These are phyloP conservation scores for Kwoniella dendrophila DNA, from an alignment of 768 basidiomycete species.

Conservation along the genomic window DNA sequence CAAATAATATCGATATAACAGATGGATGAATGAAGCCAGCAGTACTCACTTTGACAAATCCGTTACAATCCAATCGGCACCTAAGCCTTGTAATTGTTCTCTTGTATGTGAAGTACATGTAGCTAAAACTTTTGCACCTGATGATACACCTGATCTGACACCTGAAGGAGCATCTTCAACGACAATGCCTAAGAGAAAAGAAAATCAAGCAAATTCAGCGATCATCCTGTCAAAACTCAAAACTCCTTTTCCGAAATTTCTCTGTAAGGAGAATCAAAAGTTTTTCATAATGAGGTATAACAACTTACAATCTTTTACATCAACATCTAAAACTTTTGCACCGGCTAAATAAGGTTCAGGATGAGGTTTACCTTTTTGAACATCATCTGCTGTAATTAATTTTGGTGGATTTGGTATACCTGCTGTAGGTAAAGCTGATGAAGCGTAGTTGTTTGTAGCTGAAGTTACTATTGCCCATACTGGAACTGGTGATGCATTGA, in stretches of 20 bases:
- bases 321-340: slow-evolving; percentile 64
- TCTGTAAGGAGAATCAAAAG: neutral
- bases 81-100: slow-evolving; percentile 62
- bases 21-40: neutral
- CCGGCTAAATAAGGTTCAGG: slow-evolving; percentile 85
- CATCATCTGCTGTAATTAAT: slow-evolving; percentile 76
- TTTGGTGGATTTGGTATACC: slow-evolving; percentile 65
- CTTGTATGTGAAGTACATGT: slow-evolving; percentile 68
- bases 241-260: neutral
- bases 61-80: slow-evolving; percentile 68
- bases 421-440: slow-evolving; percentile 67
- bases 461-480: slow-evolving; percentile 85
- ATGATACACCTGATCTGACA: slow-evolving; percentile 70
- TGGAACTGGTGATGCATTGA: slow-evolving; percentile 19
- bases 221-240: too few species aligned
- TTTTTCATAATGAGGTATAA: too few species aligned
- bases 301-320: slow-evolving; percentile 64
- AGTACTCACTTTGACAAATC: slow-evolving; percentile 69
- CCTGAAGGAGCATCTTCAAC: slow-evolving; percentile 83
- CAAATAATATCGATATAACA: neutral
- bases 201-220: neutral
- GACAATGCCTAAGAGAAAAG: slow-evolving; percentile 66
- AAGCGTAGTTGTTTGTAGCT: slow-evolving; percentile 72
- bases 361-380: slow-evolving; percentile 76
- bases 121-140: slow-evolving; percentile 74